Conservation (phyloP, 768 basidiomycete genomes). For the Stropharia rugosoannulata region DNA sequence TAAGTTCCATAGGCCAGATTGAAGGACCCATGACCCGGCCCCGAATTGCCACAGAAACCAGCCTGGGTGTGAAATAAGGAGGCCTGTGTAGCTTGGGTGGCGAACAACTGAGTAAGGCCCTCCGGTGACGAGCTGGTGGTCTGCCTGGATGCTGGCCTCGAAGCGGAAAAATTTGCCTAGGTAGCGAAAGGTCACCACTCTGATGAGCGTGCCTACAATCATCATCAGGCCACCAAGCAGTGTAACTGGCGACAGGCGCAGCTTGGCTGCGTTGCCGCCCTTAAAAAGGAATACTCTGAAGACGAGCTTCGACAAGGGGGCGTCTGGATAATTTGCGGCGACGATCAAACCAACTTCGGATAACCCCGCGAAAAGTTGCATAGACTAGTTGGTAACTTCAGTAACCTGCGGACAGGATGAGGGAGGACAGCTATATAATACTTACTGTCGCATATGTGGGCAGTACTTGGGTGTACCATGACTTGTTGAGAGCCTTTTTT, state of each 20-base stretch:
- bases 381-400: background rate
- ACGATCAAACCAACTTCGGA: background rate
- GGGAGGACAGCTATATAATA: background rate
- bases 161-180: conserved; percentile 41
- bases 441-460: background rate
- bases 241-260: conserved; percentile 1
- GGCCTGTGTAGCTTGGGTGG: conserved; percentile 45
- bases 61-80: conserved; percentile 32
- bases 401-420: background rate
- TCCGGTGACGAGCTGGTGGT: conserved; percentile 40
- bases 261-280: conserved; percentile 4
- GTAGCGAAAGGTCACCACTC: conserved; percentile 8
- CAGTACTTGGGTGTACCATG: conserved; percentile 11
- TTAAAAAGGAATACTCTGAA: conserved; percentile 3
- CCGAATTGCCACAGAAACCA: conserved; percentile 18
- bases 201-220: conserved; percentile 9
- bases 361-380: background rate
- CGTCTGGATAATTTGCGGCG: conserved; percentile 7
- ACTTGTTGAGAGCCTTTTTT: background rate
- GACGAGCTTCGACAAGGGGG: conserved; percentile 1
- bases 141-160: conserved; percentile 35
- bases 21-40: conserved; percentile 41
- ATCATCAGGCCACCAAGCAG: conserved; percentile 9
- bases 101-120: conserved; percentile 43
- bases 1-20: conserved; percentile 35